These are phyloP conservation scores for Beauveria australis DNA, from an alignment of 2,329 filamentous ascomycete genomes.

Conservation along the genomic window DNA sequence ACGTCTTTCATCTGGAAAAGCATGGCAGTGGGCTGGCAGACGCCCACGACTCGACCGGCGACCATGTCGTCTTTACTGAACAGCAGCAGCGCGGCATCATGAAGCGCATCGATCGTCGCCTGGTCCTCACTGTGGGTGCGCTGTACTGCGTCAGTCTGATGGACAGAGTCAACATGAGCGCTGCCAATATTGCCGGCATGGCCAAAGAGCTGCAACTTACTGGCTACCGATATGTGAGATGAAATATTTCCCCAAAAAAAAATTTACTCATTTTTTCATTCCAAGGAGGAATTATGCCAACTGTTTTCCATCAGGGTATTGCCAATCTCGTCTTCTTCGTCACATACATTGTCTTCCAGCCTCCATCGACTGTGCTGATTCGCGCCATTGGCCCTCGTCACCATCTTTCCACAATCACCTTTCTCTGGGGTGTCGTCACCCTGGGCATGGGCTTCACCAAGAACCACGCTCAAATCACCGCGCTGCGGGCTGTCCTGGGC, in stretches of 20 bases:
- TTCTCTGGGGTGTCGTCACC: slow-evolving; percentile 54
- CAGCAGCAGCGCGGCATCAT: slow-evolving; percentile 61
- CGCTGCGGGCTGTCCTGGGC: slow-evolving; percentile 51
- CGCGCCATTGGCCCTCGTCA: slow-evolving; percentile 56
- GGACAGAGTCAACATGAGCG: slow-evolving; percentile 70
- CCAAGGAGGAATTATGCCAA: background rate
- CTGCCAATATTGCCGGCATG: slow-evolving; percentile 64
- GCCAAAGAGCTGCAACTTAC: slow-evolving; percentile 36
- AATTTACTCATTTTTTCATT: background rate
- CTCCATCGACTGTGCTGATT: slow-evolving; percentile 60
- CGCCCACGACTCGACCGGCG: slow-evolving; percentile 23
- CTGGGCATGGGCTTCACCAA: slow-evolving; percentile 57
- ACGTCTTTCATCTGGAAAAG: background rate
- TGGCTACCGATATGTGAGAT: slow-evolving; percentile 36
- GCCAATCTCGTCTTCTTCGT: slow-evolving; percentile 68
- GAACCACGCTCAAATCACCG: slow-evolving; percentile 43
- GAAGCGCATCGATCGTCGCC: slow-evolving; percentile 56
- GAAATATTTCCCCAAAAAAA: background rate
- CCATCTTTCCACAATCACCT: slow-evolving; percentile 45
- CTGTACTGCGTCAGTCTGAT: slow-evolving; percentile 72
- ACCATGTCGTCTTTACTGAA: slow-evolving; percentile 39
- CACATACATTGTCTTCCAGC: slow-evolving; percentile 63
- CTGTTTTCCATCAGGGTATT: slow-evolving; percentile 38
- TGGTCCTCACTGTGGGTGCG: slow-evolving; percentile 52
- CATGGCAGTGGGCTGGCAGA: slow-evolving; percentile 9